Evolutionary conservation across 2,329 filamentous ascomycete species (phyloP).

Genomic region (Chalaropsis thielavioides): DNA sequence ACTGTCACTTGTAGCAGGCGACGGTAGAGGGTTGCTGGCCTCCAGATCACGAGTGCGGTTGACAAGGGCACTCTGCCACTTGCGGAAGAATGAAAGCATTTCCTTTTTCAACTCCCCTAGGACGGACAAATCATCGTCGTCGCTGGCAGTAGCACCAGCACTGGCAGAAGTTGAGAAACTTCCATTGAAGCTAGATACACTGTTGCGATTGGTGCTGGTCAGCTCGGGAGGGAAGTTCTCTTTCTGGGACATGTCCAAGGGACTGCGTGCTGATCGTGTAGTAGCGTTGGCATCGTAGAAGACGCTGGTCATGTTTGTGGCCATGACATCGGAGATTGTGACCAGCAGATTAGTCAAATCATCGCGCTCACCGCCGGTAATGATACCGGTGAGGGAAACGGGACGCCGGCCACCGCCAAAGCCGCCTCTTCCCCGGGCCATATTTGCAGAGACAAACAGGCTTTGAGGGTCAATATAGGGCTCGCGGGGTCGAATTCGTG

Average conservation of each 20-base stretch:
- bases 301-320: slow-evolving; percentile 35
- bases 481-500: background rate
- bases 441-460: slow-evolving; percentile 19
- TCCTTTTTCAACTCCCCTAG: slow-evolving; percentile 55
- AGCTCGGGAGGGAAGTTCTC: slow-evolving; percentile 14
- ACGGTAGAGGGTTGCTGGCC: slow-evolving; percentile 3
- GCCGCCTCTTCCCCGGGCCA: slow-evolving; percentile 28
- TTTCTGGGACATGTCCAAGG: slow-evolving; percentile 10
- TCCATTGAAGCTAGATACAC: slow-evolving; percentile 13
- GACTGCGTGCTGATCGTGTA: background rate
- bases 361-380: slow-evolving; percentile 34
- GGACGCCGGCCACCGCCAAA: slow-evolving; percentile 29
- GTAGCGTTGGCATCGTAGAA: slow-evolving; percentile 28
- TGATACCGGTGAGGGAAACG: slow-evolving; percentile 36
- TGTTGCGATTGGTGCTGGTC: slow-evolving; percentile 20
- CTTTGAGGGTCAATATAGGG: background rate
- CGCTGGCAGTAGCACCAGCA: slow-evolving; percentile 18
- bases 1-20: background rate
- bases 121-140: slow-evolving; percentile 28
- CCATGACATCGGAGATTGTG: slow-evolving; percentile 41
- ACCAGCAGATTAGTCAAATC: slow-evolving; percentile 39
- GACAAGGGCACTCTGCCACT: slow-evolving; percentile 62
- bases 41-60: slow-evolving; percentile 53
- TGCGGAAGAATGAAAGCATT: slow-evolving; percentile 56
- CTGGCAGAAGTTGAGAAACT: background rate